Percentiles rank a stretch among this genome's conserved stretches.
Conservation (phyloP, 1,284 basidiomycete species). For the Ceratobasidium sp. region DNA sequence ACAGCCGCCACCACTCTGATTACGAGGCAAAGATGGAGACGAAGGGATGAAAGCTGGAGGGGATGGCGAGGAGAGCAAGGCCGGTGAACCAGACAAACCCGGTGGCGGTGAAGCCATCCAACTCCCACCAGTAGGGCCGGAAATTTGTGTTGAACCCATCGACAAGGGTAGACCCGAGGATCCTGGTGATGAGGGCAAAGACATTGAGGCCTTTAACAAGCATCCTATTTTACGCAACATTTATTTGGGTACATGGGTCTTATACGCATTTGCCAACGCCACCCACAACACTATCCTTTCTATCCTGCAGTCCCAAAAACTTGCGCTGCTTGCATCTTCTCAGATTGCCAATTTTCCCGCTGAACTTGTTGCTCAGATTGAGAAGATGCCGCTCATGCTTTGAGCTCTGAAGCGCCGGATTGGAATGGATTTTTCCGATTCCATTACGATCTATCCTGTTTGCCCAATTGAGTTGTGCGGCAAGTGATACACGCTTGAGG, state of each 20-base stretch:
- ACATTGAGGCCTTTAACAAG: not conserved
- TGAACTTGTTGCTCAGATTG: not conserved
- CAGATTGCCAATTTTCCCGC: not conserved
- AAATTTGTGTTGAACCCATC: not conserved
- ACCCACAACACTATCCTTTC: not conserved
- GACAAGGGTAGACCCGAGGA: not conserved
- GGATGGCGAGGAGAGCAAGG: not conserved
- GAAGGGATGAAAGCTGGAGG: not conserved
- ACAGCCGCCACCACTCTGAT: not conserved
- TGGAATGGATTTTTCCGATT: not conserved
- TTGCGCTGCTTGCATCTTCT: not conserved
- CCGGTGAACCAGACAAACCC: not conserved
- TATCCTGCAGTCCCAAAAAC: not conserved
- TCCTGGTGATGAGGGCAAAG: not conserved
- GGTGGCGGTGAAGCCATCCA: not conserved
- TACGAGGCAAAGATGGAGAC: not conserved
- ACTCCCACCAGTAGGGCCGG: not conserved
- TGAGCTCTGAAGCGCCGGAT: not conserved
- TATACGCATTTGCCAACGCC: not conserved
- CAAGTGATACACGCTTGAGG: not conserved
- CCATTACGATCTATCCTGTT: not conserved
- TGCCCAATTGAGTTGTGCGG: conserved; percentile 1
- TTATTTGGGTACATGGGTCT: not conserved
- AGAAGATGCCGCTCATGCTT: not conserved
- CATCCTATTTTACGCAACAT: not conserved